Base-by-base conservation (phyloP, 2,329 filamentous ascomycete species). In the Aureobasidium lini region DNA sequence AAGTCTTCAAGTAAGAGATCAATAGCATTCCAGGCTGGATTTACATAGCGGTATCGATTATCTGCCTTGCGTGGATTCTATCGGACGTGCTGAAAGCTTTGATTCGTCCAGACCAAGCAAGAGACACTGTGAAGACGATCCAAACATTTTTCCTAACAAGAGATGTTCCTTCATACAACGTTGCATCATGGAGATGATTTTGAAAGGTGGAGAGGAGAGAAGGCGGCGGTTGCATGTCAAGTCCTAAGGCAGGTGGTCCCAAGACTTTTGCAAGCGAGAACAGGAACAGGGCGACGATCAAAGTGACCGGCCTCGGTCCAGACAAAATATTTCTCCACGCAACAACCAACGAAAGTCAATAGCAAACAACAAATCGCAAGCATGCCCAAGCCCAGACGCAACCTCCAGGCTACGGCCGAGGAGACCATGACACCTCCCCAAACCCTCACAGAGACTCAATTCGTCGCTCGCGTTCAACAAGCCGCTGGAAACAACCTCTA, bases 401-500 rank as follows among this genome's bases (percentile, higher is more conserved):
- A 85, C 66, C 77, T 94, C 58, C 83, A 87, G 60, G 89, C 89
- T 18, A 89, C 89, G 15, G 88, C 88, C 49, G 85, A 92, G 70
- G 87, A 89, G 72, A 79, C 85, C 77, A 71, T 84, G 75, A 72
- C 77, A 70, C 72, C 87, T 70, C 77, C 92, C 77, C 70, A 75
- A 60, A 68, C 71, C 6, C 74, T 87, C 18, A 61, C 75, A 5
- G 66, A 73, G n/a, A 72, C 71, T 34, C 82, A 86, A 68, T 78
- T 79, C 54, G 83, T 99, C 61, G 90, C 89, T 16, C 88, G 86
- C 60, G 86, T 96, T 60, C 76, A 89, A 69, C 89, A 89, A 72
- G 88, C 88, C 44, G 87, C 91, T 66, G 93, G 93, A 65, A 96
- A 96, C 76, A 95, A 89, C 72, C 79, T 95, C 43, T 97, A 95